Percentiles rank a stretch among this genome's conserved stretches.
Conservation (phyloP, 257 asterid genomes). For the Solanum medicagineum region DNA sequence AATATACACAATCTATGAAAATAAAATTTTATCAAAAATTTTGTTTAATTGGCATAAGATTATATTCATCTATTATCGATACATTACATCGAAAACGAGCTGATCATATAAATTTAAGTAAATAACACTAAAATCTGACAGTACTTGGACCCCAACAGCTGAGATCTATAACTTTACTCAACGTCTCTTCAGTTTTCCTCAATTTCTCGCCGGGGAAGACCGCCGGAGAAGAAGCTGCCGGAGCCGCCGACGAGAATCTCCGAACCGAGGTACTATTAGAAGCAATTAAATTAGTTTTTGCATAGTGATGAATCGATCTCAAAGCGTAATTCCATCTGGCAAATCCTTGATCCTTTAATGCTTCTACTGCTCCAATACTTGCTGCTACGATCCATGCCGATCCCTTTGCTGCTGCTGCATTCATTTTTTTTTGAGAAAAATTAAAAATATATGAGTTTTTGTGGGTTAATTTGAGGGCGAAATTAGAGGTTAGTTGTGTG, state of each 20-base stretch:
- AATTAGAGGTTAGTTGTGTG: background rate
- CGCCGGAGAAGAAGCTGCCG: background rate
- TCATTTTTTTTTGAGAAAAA: background rate
- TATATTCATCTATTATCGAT: background rate
- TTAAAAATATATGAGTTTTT: background rate
- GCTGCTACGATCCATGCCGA: conserved; percentile 16
- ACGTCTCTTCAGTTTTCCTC: conserved; percentile 1
- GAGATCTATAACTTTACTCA: conserved; percentile 1
- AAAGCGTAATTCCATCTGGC: conserved; percentile 12
- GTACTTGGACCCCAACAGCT: conserved; percentile 14
- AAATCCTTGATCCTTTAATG: conserved; percentile 22
- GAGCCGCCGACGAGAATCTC: background rate
- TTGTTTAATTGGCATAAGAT: background rate
- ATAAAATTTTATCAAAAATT: background rate
- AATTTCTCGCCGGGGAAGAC: background rate
- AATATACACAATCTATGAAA: background rate
- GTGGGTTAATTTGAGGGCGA: background rate
- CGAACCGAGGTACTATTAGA: background rate
- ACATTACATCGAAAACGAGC: background rate
- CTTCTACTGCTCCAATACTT: conserved; percentile 13
- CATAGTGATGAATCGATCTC: conserved; percentile 6
- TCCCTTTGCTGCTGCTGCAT: conserved; percentile 7
- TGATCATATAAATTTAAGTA: background rate
- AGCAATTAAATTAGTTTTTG: background rate
- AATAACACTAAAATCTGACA: background rate